Evolutionary conservation across 768 basidiomycete genomes (phyloP).

Genomic region (Lactarius akahatsu): DNA sequence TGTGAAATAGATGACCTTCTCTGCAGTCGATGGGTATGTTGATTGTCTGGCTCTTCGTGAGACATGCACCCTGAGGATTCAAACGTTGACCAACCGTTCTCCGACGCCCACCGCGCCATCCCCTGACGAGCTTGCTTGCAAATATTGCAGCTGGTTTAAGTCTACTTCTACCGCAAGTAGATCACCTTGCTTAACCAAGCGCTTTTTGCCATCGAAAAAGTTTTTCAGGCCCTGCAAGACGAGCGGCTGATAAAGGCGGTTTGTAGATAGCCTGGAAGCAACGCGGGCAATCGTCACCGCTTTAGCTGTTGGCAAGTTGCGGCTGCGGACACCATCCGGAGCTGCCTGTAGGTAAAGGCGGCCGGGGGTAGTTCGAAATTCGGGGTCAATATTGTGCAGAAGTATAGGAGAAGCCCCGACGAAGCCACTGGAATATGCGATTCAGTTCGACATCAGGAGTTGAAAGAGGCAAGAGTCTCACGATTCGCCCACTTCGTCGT

Average conservation of each 20-base stretch:
- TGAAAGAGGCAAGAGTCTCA: slow-evolving; percentile 32
- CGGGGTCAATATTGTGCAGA: slow-evolving; percentile 50
- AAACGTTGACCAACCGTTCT: slow-evolving; percentile 1
- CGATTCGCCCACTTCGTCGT: slow-evolving; percentile 44
- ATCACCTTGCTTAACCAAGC: slow-evolving; percentile 72
- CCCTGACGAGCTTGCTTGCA: slow-evolving; percentile 9
- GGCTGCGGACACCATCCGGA: slow-evolving; percentile 59
- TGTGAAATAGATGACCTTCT: slow-evolving; percentile 69
- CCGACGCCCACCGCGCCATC: slow-evolving; percentile 16
- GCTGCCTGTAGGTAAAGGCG: slow-evolving; percentile 44
- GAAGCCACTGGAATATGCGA: slow-evolving; percentile 37
- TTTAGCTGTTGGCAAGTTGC: slow-evolving; percentile 65
- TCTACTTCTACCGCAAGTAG: slow-evolving; percentile 65
- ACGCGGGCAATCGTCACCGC: slow-evolving; percentile 77
- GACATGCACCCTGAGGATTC: slow-evolving; percentile 1
- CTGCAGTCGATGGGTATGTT: slow-evolving; percentile 28
- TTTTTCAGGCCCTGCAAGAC: slow-evolving; percentile 60
- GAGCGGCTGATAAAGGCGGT: slow-evolving; percentile 59
- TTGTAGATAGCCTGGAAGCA: slow-evolving; percentile 67
- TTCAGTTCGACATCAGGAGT: not conserved
- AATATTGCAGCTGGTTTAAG: slow-evolving; percentile 41
- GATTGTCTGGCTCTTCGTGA: slow-evolving; percentile 9
- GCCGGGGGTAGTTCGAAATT: slow-evolving; percentile 34
- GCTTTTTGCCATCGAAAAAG: slow-evolving; percentile 55
- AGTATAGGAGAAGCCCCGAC: slow-evolving; percentile 50